phyloP scores from a whole-genome alignment of 1,139 yeast species.

The Candida sanyaensis region DNA sequence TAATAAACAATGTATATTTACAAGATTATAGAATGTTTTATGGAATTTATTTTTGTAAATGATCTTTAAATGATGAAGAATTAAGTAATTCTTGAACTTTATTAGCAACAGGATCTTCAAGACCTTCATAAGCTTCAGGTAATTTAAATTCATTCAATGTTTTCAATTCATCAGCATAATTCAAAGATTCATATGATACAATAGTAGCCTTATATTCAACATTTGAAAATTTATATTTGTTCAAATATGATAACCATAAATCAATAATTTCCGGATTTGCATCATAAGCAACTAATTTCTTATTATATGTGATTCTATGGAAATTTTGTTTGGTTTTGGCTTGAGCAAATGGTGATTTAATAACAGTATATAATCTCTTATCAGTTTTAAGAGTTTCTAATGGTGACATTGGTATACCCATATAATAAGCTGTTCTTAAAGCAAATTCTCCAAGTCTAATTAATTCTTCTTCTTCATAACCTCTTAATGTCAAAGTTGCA shows the following conservation, averaged over 20 bases:
- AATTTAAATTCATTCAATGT: slow-evolving; percentile 31
- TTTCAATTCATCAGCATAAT: slow-evolving; percentile 37
- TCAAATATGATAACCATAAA: slow-evolving; percentile 75
- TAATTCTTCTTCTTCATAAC: slow-evolving; percentile 70
- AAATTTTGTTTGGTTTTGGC: slow-evolving; percentile 95
- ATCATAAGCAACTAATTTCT: slow-evolving; percentile 76
- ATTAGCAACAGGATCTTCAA: slow-evolving; percentile 63
- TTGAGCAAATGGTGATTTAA: slow-evolving; percentile 89
- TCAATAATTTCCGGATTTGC: slow-evolving; percentile 85
- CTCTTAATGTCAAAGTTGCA: slow-evolving; percentile 70
- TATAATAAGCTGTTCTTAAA: slow-evolving; percentile 83
- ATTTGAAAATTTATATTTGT: slow-evolving; percentile 77
- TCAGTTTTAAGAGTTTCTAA: slow-evolving; percentile 68
- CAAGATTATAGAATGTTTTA: slow-evolving; percentile 4
- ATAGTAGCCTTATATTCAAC: slow-evolving; percentile 81
- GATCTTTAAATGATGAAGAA: slow-evolving; percentile 53
- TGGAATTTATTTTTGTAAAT: slow-evolving; percentile 19
- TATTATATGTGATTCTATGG: slow-evolving; percentile 81
- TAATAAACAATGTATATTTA: slow-evolving; percentile 1
- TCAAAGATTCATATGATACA: slow-evolving; percentile 57
- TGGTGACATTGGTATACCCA: slow-evolving; percentile 75
- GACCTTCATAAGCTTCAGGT: slow-evolving; percentile 38
- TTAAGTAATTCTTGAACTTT: slow-evolving; percentile 74
- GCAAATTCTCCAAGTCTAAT: slow-evolving; percentile 85
- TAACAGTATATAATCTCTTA: slow-evolving; percentile 82